phyloP scores from a whole-genome alignment of 257 asterid species.

The Avicennia marina region DNA sequence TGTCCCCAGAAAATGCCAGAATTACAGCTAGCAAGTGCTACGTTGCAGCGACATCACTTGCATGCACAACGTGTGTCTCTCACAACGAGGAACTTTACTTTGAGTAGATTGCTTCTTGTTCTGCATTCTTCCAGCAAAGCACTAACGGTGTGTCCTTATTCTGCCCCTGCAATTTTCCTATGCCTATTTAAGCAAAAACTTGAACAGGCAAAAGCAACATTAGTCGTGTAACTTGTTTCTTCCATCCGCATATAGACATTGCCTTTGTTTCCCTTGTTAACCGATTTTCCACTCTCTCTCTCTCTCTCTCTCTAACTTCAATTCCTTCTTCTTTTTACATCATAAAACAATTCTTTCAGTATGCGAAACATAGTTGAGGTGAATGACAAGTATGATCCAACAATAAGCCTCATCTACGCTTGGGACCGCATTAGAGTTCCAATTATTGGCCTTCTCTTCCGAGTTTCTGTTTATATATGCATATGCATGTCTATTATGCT shows the following conservation, averaged over 20 bases:
- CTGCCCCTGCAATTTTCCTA: constrained; percentile 7
- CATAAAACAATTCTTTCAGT: constrained; percentile 18
- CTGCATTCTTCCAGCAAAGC: constrained; percentile 38
- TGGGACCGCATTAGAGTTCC: constrained; percentile 72
- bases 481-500: constrained; percentile 82
- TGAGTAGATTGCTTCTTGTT: constrained; percentile 27
- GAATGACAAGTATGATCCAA: constrained; percentile 45
- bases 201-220: constrained; percentile 18
- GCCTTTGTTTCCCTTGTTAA: constrained; percentile 23
- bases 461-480: constrained; percentile 53
- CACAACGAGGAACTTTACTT: constrained; percentile 23
- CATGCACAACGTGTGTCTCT: constrained; percentile 87
- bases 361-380: constrained; percentile 53
- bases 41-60: constrained; percentile 61
- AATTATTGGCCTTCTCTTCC: constrained; percentile 54
- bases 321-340: constrained; percentile 11
- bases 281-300: background rate
- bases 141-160: constrained; percentile 20
- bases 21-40: constrained; percentile 56
- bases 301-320: constrained; percentile 8
- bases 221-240: constrained; percentile 11
- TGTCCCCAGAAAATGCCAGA: constrained; percentile 53
- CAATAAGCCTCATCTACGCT: constrained; percentile 34
- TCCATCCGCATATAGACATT: constrained; percentile 23
- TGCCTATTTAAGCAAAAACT: constrained; percentile 40